phyloP scores from a whole-genome alignment of 2,329 filamentous ascomycete species.

The Endothia cerciana region DNA sequence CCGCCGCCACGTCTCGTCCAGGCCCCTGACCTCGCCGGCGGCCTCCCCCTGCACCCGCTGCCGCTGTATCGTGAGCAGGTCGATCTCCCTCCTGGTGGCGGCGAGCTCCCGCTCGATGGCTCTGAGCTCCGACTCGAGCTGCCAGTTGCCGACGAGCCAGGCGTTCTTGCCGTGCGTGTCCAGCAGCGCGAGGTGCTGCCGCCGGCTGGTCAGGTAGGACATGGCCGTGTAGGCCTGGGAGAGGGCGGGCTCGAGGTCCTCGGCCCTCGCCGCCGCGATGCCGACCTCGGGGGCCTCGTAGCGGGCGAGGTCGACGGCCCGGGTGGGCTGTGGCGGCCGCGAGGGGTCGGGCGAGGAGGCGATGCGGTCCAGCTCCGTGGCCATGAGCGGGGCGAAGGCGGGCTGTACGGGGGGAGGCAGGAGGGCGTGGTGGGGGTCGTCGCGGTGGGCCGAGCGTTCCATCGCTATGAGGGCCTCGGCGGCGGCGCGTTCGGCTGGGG shows the following conservation, averaged over 20 bases:
- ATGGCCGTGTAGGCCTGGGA: conserved; percentile 54
- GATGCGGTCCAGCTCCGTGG: conserved; percentile 71
- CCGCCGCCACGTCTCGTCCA: conserved; percentile 76
- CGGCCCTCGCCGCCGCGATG: conserved; percentile 35
- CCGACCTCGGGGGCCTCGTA: conserved; percentile 74
- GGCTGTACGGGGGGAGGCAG: conserved; percentile 57
- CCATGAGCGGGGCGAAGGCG: conserved; percentile 67
- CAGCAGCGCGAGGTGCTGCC: conserved; percentile 68
- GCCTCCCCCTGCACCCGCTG: conserved; percentile 72
- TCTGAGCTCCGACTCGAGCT: conserved; percentile 73
- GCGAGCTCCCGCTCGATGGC: conserved; percentile 76
- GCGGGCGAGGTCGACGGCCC: conserved; percentile 73
- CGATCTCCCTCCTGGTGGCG: conserved; percentile 67
- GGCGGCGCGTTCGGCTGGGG: conserved; percentile 62
- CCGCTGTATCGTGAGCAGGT: conserved; percentile 72
- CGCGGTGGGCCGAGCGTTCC: conserved; percentile 57
- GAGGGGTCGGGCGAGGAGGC: conserved; percentile 41
- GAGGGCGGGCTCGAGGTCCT: conserved; percentile 65
- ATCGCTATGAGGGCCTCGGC: conserved; percentile 71
- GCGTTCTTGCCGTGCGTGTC: conserved; percentile 85
- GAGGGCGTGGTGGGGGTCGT: conserved; percentile 57
- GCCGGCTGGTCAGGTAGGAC: conserved; percentile 56
- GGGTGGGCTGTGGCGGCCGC: conserved; percentile 53
- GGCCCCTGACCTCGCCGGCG: conserved; percentile 69
- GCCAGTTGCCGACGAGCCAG: conserved; percentile 85